Percentiles rank a stretch among this genome's conserved stretches.
Conservation (phyloP, 2,329 filamentous ascomycete genomes). For the Stemphylium lycopersici region DNA sequence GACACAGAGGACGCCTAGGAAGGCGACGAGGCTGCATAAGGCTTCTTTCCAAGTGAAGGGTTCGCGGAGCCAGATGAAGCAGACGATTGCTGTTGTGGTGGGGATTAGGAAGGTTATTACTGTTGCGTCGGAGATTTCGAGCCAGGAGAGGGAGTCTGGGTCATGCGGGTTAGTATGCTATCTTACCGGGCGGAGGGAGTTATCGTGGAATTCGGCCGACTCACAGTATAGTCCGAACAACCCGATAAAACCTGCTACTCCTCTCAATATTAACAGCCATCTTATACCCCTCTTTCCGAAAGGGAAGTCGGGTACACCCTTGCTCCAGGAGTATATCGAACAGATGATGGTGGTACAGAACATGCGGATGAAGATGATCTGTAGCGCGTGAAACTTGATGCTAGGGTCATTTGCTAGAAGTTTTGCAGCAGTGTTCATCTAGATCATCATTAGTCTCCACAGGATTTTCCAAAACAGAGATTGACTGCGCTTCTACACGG, state of each 20-base stretch:
- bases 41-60: slow-evolving; percentile 79
- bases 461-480: no score
- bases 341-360: slow-evolving; percentile 70
- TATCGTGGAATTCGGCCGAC: background rate
- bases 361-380: slow-evolving; percentile 80
- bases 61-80: slow-evolving; percentile 73
- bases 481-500: no score
- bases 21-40: slow-evolving; percentile 72
- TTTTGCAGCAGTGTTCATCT: slow-evolving; percentile 37
- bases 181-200: no score
- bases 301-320: slow-evolving; percentile 46
- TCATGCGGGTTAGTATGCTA: background rate
- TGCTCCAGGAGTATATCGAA: slow-evolving; percentile 73
- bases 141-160: slow-evolving; percentile 69
- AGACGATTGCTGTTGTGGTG: slow-evolving; percentile 77
- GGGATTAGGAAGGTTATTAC: slow-evolving; percentile 86
- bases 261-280: slow-evolving; percentile 27
- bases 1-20: slow-evolving; percentile 80
- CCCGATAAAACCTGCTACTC: slow-evolving; percentile 34
- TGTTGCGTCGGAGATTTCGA: slow-evolving; percentile 82
- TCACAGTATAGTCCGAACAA: slow-evolving; percentile 40
- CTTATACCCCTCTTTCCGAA: slow-evolving; percentile 27
- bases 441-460: background rate
- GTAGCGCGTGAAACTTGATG: slow-evolving; percentile 36
- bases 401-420: slow-evolving; percentile 32